Percentiles rank a stretch among this genome's conserved stretches.
Conservation (phyloP, 768 basidiomycete genomes). For the Obba rivulosa region DNA sequence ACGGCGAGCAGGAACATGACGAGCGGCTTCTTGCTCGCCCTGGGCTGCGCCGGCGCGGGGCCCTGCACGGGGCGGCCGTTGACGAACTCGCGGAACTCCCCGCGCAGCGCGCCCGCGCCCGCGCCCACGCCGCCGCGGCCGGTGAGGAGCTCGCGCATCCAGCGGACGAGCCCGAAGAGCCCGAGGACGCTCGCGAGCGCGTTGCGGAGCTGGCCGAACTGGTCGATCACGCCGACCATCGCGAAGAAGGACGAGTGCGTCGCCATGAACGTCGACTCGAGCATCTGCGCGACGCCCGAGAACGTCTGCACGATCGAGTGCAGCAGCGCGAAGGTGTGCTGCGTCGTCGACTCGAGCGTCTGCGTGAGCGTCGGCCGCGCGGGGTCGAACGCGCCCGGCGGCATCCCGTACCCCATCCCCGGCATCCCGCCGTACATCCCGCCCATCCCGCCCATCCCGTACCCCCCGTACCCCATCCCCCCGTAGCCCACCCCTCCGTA, state of each 20-base stretch:
- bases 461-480: constrained; percentile 35
- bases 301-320: constrained; percentile 96
- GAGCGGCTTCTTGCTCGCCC: constrained; percentile 83
- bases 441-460: constrained; percentile 26
- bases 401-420: constrained; percentile 32
- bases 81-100: constrained; percentile 76
- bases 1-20: constrained; percentile 91
- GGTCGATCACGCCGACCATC: constrained; percentile 95
- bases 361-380: constrained; percentile 70
- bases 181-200: constrained; percentile 92
- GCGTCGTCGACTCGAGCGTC: constrained; percentile 83
- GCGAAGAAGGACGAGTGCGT: constrained; percentile 94
- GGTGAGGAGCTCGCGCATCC: constrained; percentile 65
- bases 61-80: constrained; percentile 52
- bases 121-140: constrained; percentile 35
- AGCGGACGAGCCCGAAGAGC: constrained; percentile 83
- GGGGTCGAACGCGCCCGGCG: constrained; percentile 41
- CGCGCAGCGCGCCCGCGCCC: constrained; percentile 35
- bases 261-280: constrained; percentile 96
- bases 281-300: constrained; percentile 91
- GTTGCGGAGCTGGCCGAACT: constrained; percentile 86
- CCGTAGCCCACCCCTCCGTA: constrained; percentile 28
- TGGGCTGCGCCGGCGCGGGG: constrained; percentile 38
- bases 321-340: constrained; percentile 87
- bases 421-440: constrained; percentile 39